These are phyloP conservation scores for Scheffersomyces coipomensis DNA, from an alignment of 805 yeast genomes.

Conservation along the genomic window DNA sequence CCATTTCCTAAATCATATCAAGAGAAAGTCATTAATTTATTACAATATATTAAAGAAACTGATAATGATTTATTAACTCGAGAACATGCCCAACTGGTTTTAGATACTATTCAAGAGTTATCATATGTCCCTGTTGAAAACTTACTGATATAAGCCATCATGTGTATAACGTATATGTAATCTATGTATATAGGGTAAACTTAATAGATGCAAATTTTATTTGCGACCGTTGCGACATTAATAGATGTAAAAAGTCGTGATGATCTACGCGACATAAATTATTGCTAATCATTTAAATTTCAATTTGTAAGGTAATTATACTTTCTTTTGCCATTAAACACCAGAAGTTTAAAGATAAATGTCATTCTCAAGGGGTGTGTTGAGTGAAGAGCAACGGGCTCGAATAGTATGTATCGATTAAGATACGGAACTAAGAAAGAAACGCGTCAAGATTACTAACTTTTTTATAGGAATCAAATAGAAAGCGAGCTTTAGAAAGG, in stretches of 20 bases:
- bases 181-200: too few relatives aligned
- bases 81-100: slow-evolving; percentile 49
- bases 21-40: slow-evolving; percentile 34
- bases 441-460: slow-evolving; percentile 4
- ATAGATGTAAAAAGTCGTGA: too few relatives aligned
- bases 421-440: background rate
- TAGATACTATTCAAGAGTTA: slow-evolving; percentile 21
- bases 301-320: too few relatives aligned
- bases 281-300: too few relatives aligned
- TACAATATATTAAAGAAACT: slow-evolving; percentile 44
- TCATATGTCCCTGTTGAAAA: too few relatives aligned
- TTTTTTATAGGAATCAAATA: slow-evolving; percentile 53
- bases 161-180: too few relatives aligned
- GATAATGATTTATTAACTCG: slow-evolving; percentile 59
- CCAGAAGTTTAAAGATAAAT: slow-evolving; percentile 9
- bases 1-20: slow-evolving; percentile 52
- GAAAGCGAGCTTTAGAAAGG: slow-evolving; percentile 60
- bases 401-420: slow-evolving; percentile 31
- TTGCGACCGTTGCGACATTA: too few relatives aligned
- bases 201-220: too few relatives aligned
- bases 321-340: too few relatives aligned
- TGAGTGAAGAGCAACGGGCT: slow-evolving; percentile 33
- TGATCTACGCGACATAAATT: too few relatives aligned
- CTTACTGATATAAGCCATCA: too few relatives aligned
- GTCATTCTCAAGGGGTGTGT: slow-evolving; percentile 20